Conservation (phyloP, 2,329 filamentous ascomycete species). For the Calycina herbarum region DNA sequence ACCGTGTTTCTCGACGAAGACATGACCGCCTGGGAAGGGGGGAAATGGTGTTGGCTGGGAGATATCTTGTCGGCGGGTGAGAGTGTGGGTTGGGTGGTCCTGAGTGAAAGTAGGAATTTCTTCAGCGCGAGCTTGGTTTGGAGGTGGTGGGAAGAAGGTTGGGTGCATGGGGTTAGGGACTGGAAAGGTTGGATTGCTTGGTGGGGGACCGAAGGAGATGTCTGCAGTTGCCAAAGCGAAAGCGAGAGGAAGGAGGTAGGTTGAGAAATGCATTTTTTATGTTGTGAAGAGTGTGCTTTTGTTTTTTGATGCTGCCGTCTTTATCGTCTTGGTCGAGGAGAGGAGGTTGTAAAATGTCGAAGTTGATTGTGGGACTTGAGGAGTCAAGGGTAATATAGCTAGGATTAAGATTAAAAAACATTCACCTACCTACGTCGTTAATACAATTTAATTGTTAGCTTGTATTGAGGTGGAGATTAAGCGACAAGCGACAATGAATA, state of each 20-base stretch:
- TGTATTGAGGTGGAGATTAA: not conserved
- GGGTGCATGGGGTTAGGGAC: not conserved
- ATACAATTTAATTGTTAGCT: not conserved
- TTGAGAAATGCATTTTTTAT: not conserved
- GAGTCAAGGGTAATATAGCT: not conserved
- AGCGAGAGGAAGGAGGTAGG: not conserved
- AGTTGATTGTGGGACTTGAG: not conserved
- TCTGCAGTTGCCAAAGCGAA: not conserved
- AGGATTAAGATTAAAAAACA: not conserved
- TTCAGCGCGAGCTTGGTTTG: too few relatives aligned
- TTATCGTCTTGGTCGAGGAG: not conserved
- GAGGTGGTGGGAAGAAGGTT: not conserved
- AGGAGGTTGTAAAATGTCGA: not conserved
- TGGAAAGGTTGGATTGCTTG: not conserved
- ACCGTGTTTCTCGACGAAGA: not conserved
- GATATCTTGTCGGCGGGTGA: not conserved
- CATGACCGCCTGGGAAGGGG: not conserved
- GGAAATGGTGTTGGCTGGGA: not conserved
- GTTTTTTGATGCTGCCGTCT: not conserved
- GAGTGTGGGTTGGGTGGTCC: not conserved
- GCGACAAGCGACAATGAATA: not conserved
- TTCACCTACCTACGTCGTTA: not conserved
- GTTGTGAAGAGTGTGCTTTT: not conserved
- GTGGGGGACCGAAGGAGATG: not conserved
- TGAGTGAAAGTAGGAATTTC: too few relatives aligned